Evolutionary conservation across 1,139 yeast genomes (phyloP).

Genomic region (Yamadazyma atlantica): DNA sequence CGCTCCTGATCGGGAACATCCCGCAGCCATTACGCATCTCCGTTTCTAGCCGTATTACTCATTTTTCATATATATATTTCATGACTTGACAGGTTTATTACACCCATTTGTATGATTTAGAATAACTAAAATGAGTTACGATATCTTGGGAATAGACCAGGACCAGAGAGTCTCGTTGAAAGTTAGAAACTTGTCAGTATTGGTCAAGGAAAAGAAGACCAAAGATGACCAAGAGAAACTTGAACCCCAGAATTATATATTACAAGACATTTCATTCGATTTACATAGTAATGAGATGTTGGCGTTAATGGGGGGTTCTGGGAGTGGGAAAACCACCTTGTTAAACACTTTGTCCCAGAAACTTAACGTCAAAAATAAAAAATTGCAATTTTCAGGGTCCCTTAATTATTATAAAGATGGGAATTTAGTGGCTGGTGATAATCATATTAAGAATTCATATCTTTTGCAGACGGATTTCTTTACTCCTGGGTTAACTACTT

Average conservation of each 20-base stretch:
- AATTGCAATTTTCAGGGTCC: constrained; percentile 31
- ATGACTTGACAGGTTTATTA: no score
- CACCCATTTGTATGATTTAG: no score
- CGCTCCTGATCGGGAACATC: no score
- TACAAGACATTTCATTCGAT: constrained; percentile 53
- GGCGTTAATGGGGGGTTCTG: constrained; percentile 84
- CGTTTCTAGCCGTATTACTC: no score
- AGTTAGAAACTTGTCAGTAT: constrained; percentile 31
- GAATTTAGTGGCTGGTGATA: constrained; percentile 2
- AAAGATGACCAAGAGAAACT: constrained; percentile 8
- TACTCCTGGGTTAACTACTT: constrained; percentile 67
- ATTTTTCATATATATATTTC: no score
- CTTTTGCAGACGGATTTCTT: constrained; percentile 77
- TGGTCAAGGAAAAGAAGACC: constrained; percentile 22
- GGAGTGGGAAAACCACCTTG: constrained; percentile 83
- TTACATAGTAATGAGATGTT: constrained; percentile 52
- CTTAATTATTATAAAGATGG: constrained; percentile 11
- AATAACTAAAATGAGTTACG: constrained; percentile 19
- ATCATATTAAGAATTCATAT: constrained; percentile 55
- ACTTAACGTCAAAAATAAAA: constrained; percentile 36
- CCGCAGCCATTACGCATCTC: no score
- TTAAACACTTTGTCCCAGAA: constrained; percentile 71
- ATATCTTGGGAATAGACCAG: constrained; percentile 20
- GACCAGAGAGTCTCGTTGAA: constrained; percentile 27
- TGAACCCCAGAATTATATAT: constrained; percentile 18